Evolutionary conservation across 306 rosid genomes (phyloP), one percentile per base, ranked within the genome.

Genomic region (Rosa rugosa): DNA sequence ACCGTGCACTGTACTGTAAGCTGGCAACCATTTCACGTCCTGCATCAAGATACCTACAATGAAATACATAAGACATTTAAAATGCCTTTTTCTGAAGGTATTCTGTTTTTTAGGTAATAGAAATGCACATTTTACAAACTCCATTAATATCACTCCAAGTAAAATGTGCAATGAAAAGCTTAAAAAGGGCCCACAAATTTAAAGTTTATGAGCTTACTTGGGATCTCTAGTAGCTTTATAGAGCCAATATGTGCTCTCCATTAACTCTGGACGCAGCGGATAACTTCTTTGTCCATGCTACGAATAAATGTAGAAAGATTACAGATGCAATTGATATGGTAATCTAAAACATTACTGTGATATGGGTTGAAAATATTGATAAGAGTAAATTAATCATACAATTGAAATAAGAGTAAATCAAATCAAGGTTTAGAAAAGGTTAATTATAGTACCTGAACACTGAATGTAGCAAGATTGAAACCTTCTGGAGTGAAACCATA

Each of bases 401-500:
- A 53, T 20, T 67, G 8, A 3, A 14, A 69, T 4, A 20, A 64
- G 47, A 14, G 13, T 31, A 49, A 6, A 66, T 38, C 27, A 64
- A 4, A 46, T 53, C 25, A 77, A 70, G 71, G 42, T 59, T 76
- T 80, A 73, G 83, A 65, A 38, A 73, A 71, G 41, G n/a, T 72
- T 64, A 79, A 73, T 25, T 51, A 73, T 84, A 76, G 78, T 87
- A 94, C 99, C 99, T 94, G 99, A 84, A 94, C 97, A 84, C 83
- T 91, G 69, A 94, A 89, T 27, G 92, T 86, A 74, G 97, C 99
- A 85, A 94, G 97, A 88, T 94, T 94, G 81, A 94, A 94, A 71
- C 99, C 99, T 87, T 94, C 99, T 0, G 99, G 99, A 62, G 99
- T 94, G 77, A 92, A 94, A 83, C 99, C 99, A 77, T 92, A 94